Conservation (phyloP, 1,139 yeast genomes). For the Saccharomyces pastorianus region DNA sequence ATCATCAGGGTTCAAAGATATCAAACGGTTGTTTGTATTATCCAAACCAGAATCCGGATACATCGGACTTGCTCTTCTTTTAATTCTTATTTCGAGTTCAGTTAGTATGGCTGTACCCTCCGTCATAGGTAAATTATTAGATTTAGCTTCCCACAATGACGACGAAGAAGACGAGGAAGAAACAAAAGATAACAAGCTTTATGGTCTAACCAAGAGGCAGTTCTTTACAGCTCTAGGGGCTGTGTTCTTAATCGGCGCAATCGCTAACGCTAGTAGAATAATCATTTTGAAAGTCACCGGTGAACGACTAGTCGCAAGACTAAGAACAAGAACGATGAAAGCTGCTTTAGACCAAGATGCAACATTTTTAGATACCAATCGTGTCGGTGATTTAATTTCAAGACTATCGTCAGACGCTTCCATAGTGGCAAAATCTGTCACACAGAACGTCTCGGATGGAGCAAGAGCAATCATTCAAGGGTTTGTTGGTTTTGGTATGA, state of each 20-base stretch:
- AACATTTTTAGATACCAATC: conserved; percentile 80
- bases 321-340: conserved; percentile 69
- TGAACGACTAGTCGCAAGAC: conserved; percentile 76
- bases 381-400: conserved; percentile 89
- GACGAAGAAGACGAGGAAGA: conserved; percentile 13
- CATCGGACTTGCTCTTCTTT: conserved; percentile 49
- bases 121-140: conserved; percentile 70
- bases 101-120: conserved; percentile 73
- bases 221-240: conserved; percentile 46
- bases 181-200: conserved; percentile 30
- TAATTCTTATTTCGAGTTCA: conserved; percentile 53
- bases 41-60: conserved; percentile 47
- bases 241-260: conserved; percentile 62
- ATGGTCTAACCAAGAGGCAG: conserved; percentile 43
- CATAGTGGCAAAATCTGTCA: conserved; percentile 76
- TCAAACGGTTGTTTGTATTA: conserved; percentile 43
- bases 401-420: conserved; percentile 84
- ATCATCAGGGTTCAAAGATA: conserved; percentile 31
- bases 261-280: conserved; percentile 73
- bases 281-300: conserved; percentile 71
- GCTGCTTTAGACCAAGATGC: conserved; percentile 81
- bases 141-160: conserved; percentile 36
- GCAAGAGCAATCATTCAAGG: conserved; percentile 76
- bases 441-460: conserved; percentile 89
- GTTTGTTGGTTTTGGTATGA: conserved; percentile 77